Evolutionary conservation across 2,329 filamentous ascomycete genomes (phyloP), one percentile per base, ranked within the genome.

Genomic region (Cadophora luteo-olivacea): DNA sequence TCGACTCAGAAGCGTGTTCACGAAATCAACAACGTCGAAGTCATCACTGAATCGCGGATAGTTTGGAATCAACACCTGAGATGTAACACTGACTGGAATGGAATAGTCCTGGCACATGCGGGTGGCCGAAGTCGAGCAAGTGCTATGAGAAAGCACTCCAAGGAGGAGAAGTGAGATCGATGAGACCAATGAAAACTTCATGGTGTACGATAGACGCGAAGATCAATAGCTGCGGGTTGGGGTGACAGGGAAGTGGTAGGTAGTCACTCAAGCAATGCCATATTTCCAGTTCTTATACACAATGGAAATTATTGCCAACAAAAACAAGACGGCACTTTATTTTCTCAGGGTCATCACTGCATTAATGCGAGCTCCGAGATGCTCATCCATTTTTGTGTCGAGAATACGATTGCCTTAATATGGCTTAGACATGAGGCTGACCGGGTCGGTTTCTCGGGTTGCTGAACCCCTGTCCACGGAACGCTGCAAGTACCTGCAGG

Each of bases 11-110:
- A 70, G 14, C 11, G 54, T 25, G 22, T 52, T 63, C 1, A 68
- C n/a, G 49, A 65, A 70, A n/a, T 38, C 51, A 8, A 61, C 65
- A 3, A 61, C 65, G 41, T 68, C 68, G 57, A 66, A 68, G 45
- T 66, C 32, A 24, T 61, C 36, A 5, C 41, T 48, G 48, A 70
- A 70, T 5, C 49, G 55, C 9, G 48, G 48, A 45, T 51, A 68
- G n/a, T 16, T 36, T 9, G 68, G 8, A 22, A 49, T 61, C 2
- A 64, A 55, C 2, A 49, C 49, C 9, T 14, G 41, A 32, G 60
- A 25, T 16, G 60, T 49, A 19, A 52, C 16, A 22, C 32, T 49
- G 16, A 62, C 38, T 9, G 41, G 60, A 33, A 62, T 62, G 14
- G 22, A 16, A 16, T 62, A 62, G 38, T 62, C 60, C 25, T 62